Evolutionary conservation across 306 rosid genomes (phyloP).

Genomic region (Chamaecrista fasciculata): DNA sequence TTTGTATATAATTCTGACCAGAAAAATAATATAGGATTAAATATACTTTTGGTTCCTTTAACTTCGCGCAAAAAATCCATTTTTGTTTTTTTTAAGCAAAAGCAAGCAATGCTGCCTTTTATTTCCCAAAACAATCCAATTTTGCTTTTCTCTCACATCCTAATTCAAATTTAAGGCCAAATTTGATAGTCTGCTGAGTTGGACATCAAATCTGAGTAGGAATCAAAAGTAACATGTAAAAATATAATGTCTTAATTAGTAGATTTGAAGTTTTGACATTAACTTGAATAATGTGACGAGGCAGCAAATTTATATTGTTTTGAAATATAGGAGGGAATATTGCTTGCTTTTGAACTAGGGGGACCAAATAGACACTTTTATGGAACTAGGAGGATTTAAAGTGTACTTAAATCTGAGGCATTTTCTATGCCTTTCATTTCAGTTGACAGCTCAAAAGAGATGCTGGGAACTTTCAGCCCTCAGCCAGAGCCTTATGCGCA

Average conservation of each 20-base stretch:
- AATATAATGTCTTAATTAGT: background rate
- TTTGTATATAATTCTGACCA: background rate
- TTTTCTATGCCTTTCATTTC: slow-evolving; percentile 29
- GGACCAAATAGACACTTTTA: background rate
- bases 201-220: background rate
- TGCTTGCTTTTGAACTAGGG: background rate
- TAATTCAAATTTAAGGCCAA: background rate
- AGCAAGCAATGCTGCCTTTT: background rate
- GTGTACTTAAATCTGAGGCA: background rate
- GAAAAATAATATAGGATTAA: background rate
- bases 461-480: slow-evolving; percentile 95
- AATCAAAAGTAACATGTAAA: background rate
- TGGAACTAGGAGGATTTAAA: background rate
- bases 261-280: background rate
- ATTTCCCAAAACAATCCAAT: background rate
- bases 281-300: background rate
- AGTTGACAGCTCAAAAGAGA: slow-evolving; percentile 84
- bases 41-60: background rate
- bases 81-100: background rate
- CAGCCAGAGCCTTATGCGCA: slow-evolving; percentile 74
- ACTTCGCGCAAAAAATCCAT: background rate
- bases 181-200: background rate
- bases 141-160: background rate
- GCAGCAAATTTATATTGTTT: background rate
- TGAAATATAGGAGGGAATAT: background rate